Base-by-base conservation (phyloP, 208 protist genomes). In the Blastocrithidia nonstop region DNA sequence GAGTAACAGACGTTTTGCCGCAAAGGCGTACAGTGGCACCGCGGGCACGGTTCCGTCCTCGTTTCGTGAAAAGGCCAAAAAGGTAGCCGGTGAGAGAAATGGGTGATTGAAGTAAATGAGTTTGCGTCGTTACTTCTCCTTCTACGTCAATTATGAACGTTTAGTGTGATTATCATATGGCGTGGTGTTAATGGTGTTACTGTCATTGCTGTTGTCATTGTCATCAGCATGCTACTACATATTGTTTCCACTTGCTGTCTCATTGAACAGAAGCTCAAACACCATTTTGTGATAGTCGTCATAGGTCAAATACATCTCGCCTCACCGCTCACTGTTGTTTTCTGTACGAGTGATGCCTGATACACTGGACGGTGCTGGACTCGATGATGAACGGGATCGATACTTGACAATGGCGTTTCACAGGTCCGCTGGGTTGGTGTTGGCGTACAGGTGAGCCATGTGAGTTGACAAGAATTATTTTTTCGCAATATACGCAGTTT, bases 31-130 rank as follows among this genome's bases (percentile, higher is more conserved):
- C 47, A 92, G 58, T 1, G 68, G 56, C n/a, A 86, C 78, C 0
- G 72, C 78, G 7, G 74, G 33, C 9, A 92, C 71, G 2, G 75
- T 66, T 13, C 61, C 75, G 13, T 50, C 51, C 19, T 67, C 63
- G 17, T 62, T 64, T 4, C 73, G 64, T 6, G 51, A 40, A 52
- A 92, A 92, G n/a, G 68, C 61, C 4, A 88, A 51, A 45, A 92
- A 92, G 0, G 72, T 84, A 7, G 72, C 62, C 0, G 83, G 83
- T 0, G 78, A 88, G n/a, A 92, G 57, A 51, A 92, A 88, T 4
- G 83, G 83, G 50, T 92, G 83, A 27, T 54, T 65, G 46, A 88
- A 92, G 50, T 75, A 92, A 16, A 86, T 44, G 17, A 49, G 53
- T 41, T 68, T 60, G 6, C 69, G 71, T 39, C 50, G 40, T 27